Conservation (phyloP, 225 moss, liverwort and hornwort genomes). For the Rhytidiadelphus loreus region DNA sequence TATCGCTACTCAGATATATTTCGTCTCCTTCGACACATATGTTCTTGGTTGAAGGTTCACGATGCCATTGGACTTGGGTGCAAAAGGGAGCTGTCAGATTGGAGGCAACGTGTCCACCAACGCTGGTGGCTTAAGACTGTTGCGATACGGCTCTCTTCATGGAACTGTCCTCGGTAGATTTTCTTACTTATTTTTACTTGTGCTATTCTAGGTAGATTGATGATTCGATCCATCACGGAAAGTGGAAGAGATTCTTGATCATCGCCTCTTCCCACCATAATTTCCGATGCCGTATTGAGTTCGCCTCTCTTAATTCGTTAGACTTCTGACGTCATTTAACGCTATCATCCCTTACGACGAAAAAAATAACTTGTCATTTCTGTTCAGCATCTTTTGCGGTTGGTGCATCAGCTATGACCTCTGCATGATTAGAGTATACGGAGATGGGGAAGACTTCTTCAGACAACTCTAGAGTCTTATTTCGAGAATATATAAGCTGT, state of each 20-base stretch:
- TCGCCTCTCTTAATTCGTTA: background rate
- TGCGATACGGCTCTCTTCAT: constrained; percentile 96
- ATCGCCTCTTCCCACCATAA: background rate
- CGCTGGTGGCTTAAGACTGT: constrained; percentile 83
- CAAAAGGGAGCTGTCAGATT: constrained; percentile 99
- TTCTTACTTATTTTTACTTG: background rate
- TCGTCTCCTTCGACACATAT: background rate
- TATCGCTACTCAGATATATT: background rate
- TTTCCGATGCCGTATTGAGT: background rate
- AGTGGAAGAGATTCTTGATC: background rate
- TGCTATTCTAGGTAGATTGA: background rate
- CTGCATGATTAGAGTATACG: background rate
- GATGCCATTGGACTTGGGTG: constrained; percentile 97
- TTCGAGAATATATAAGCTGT: background rate
- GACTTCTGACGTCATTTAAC: background rate
- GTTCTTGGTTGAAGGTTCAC: constrained; percentile 49
- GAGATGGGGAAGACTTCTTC: background rate
- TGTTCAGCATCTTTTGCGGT: background rate
- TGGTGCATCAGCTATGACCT: background rate
- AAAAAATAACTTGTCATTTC: background rate
- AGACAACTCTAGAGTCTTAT: background rate
- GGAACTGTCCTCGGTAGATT: constrained; percentile 75
- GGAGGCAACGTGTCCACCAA: constrained; percentile 98
- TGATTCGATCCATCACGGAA: background rate
- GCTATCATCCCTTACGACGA: background rate